Base-by-base conservation (phyloP, 768 basidiomycete genomes). In the Lactarius vividus region DNA sequence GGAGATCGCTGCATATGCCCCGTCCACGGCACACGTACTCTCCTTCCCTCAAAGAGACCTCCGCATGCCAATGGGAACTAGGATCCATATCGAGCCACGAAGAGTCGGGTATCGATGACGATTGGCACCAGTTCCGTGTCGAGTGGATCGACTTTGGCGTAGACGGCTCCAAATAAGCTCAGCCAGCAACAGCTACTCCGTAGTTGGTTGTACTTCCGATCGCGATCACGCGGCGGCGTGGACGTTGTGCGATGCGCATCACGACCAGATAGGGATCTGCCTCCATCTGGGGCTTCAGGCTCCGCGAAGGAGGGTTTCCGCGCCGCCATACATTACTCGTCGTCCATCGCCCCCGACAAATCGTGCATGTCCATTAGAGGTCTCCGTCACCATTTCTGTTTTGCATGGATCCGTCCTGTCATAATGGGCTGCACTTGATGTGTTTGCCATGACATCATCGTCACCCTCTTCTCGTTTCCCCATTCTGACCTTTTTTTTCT, bases 121-220 rank as follows among this genome's bases (percentile, higher is more conserved):
- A 57, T 29, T 67, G 65, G 68, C 57, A 59, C 33, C 66, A 62
- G 39, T 69, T 69, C 58, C 68, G 62, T 28, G 68, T 67, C 20
- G 68, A 67, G 20, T 67, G 65, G 68, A 69, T 67, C 15, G 61
- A 68, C 56, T 67, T 67, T 46, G 53, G 59, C 11, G 46, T 7
- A 2, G 37, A 52, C 4, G 49, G 49, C 23, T 15, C 56, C 6
- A 33, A 8, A 35, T 62, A 39, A 65, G 28, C 23, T 20, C 26
- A 11, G n/a, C 37, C 46, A 52, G 10, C 49, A 26, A 9, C 46
- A 10, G 23, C 23, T 52, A 5, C n/a, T n/a, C 20, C 13, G 8
- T 52, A 6, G n/a, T 52, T 26, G 16, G 40, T 40, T 5, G 40
- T 40, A 40, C 18, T 46, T 46, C n/a, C n/a, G 44, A 46, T 46